Conservation (phyloP, 2,329 filamentous ascomycete genomes). For the Aspergillus terreus region DNA sequence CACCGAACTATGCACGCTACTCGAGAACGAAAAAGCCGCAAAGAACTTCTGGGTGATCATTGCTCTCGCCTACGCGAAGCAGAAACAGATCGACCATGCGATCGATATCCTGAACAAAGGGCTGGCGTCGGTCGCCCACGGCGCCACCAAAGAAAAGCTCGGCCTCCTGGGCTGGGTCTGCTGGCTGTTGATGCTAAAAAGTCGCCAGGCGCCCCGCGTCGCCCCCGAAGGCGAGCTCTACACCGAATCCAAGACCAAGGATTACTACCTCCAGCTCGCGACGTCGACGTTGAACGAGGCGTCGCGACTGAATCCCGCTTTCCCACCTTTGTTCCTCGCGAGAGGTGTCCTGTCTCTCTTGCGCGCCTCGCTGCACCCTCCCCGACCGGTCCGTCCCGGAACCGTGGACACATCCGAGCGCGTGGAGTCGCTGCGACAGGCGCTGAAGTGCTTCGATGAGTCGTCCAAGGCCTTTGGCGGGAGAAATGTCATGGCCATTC, state of each 20-base stretch:
- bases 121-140: conserved; percentile 65
- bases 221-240: conserved; percentile 61
- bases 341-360: conserved; percentile 86
- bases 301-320: conserved; percentile 87
- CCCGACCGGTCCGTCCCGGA: conserved; percentile 61
- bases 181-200: conserved; percentile 90
- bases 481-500: conserved; percentile 85
- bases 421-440: conserved; percentile 75
- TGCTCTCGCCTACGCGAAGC: conserved; percentile 92
- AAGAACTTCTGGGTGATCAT: conserved; percentile 98
- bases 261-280: conserved; percentile 86
- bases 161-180: conserved; percentile 80
- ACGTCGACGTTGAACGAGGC: conserved; percentile 91
- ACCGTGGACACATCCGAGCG: conserved; percentile 65
- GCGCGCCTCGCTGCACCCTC: conserved; percentile 77
- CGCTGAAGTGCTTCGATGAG: conserved; percentile 92
- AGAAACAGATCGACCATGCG: conserved; percentile 83
- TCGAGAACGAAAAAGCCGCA: conserved; percentile 89
- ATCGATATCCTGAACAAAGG: conserved; percentile 70
- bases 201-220: conserved; percentile 70
- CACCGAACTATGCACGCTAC: conserved; percentile 87
- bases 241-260: conserved; percentile 82
- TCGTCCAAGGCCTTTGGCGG: conserved; percentile 78
- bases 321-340: conserved; percentile 85
- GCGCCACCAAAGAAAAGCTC: conserved; percentile 74